These are phyloP conservation scores for Carpinus viminea DNA, from an alignment of 306 rosid genomes.

Conservation along the genomic window DNA sequence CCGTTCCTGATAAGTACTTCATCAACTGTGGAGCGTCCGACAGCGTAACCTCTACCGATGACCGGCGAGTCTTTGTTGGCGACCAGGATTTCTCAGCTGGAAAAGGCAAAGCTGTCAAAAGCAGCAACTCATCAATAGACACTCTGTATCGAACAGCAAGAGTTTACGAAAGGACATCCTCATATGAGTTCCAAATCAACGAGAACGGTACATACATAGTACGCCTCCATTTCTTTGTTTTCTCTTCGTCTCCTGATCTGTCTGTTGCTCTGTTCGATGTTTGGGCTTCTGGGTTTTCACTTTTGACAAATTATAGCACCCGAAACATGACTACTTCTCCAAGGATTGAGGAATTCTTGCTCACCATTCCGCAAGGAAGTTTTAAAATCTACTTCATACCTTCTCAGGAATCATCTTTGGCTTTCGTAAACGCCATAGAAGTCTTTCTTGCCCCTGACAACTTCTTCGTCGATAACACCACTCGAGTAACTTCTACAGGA, in stretches of 20 bases:
- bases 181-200: slow-evolving; percentile 6
- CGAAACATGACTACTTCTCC: not conserved
- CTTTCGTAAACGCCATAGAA: slow-evolving; percentile 59
- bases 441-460: slow-evolving; percentile 32
- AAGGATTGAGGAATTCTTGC: slow-evolving; percentile 33
- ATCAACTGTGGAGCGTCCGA: slow-evolving; percentile 43
- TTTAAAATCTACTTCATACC: slow-evolving; percentile 38
- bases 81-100: not conserved
- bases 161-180: not conserved
- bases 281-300: slow-evolving; percentile 20
- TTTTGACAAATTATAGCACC: slow-evolving; percentile 20
- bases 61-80: not conserved
- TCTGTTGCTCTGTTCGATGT: slow-evolving; percentile 45
- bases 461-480: fast-evolving
- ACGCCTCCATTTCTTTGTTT: slow-evolving; percentile 57
- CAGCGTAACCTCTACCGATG: fast-evolving
- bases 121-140: not conserved
- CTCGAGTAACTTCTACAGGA: slow-evolving; percentile 4
- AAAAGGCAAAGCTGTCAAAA: not conserved
- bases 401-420: slow-evolving; percentile 6
- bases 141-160: slow-evolving; percentile 41
- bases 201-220: slow-evolving; percentile 32
- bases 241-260: slow-evolving; percentile 24
- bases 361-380: not conserved
- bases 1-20: slow-evolving; percentile 20